A percentile compares a stretch with the other conserved stretches of the same genome.
These are phyloP conservation scores for Castanea mollissima DNA, from an alignment of 306 rosid genomes.

Conservation along the genomic window DNA sequence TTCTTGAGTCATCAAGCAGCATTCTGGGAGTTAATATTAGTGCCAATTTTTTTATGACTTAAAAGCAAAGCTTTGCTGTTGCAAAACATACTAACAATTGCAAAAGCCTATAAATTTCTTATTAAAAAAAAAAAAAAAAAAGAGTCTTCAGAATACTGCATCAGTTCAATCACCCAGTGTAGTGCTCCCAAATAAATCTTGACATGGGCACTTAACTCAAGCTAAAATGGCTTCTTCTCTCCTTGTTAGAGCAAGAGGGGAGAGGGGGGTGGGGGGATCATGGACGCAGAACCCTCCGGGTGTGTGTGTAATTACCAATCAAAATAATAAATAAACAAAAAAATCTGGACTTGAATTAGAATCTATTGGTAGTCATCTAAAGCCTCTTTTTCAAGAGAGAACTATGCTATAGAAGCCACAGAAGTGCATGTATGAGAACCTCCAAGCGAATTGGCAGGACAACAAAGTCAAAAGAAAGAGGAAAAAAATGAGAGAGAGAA, in stretches of 20 bases:
- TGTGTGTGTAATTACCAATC: too few species aligned
- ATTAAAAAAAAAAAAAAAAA: not conserved
- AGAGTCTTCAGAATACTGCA: not conserved
- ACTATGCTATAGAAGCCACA: not conserved
- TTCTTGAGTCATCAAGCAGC: not conserved
- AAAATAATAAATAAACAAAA: not conserved
- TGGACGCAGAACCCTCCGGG: too few species aligned
- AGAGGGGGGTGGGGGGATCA: too few species aligned
- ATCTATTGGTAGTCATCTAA: not conserved
- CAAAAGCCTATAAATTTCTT: not conserved
- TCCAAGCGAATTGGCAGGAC: not conserved
- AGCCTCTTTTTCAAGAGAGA: not conserved
- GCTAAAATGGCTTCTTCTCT: too few species aligned
- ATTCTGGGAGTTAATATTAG: not conserved
- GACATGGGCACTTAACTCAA: too few species aligned
- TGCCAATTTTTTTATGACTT: not conserved
- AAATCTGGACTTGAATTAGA: not conserved
- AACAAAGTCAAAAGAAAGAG: slow-evolving; percentile 1
- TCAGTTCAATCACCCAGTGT: slow-evolving; percentile 2
- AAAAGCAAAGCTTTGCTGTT: not conserved
- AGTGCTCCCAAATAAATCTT: not conserved
- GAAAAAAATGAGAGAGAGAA: not conserved
- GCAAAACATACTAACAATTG: not conserved
- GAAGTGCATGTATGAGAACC: slow-evolving; percentile 6
- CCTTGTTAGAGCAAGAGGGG: too few species aligned